Conservation (phyloP, 2,329 filamentous ascomycete species). For the Ceratocystis destructans region DNA sequence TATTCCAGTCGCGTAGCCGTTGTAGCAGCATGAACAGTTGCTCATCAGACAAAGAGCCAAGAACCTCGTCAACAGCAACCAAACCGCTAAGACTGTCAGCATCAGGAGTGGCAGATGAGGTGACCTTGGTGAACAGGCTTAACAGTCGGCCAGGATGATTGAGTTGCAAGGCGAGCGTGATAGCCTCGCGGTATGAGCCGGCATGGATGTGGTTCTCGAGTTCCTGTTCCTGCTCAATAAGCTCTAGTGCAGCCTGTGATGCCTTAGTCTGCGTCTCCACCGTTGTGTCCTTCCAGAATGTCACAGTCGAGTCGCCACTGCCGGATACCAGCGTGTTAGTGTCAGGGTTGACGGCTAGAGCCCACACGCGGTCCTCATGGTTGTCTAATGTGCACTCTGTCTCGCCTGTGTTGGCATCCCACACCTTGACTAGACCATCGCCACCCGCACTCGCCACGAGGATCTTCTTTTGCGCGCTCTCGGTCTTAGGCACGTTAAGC, state of each 20-base stretch:
- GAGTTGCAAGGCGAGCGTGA: conserved; percentile 78
- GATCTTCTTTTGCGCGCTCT: conserved; percentile 42
- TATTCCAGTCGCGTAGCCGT: conserved; percentile 89
- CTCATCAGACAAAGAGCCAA: conserved; percentile 65
- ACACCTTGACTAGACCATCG: conserved; percentile 91
- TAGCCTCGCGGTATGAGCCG: conserved; percentile 82
- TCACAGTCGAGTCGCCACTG: conserved; percentile 81
- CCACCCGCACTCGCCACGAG: conserved; percentile 78
- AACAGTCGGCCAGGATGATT: conserved; percentile 87
- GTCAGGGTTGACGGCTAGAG: conserved; percentile 57
- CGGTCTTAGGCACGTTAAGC: conserved; percentile 44
- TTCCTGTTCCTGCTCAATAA: conserved; percentile 88
- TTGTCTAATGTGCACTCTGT: conserved; percentile 85
- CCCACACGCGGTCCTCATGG: conserved; percentile 93
- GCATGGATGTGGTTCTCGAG: conserved; percentile 83
- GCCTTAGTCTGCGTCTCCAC: conserved; percentile 62
- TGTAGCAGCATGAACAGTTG: conserved; percentile 75
- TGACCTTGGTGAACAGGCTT: conserved; percentile 66
- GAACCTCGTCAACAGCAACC: conserved; percentile 65
- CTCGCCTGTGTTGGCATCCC: conserved; percentile 79
- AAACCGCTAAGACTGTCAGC: conserved; percentile 49
- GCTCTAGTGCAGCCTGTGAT: conserved; percentile 57
- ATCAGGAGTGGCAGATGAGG: conserved; percentile 48
- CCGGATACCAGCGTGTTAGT: conserved; percentile 72
- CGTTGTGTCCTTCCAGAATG: conserved; percentile 92